These are phyloP conservation scores for Ramalina intermedia DNA, from an alignment of 495 filamentous ascomycete species.

Conservation along the genomic window DNA sequence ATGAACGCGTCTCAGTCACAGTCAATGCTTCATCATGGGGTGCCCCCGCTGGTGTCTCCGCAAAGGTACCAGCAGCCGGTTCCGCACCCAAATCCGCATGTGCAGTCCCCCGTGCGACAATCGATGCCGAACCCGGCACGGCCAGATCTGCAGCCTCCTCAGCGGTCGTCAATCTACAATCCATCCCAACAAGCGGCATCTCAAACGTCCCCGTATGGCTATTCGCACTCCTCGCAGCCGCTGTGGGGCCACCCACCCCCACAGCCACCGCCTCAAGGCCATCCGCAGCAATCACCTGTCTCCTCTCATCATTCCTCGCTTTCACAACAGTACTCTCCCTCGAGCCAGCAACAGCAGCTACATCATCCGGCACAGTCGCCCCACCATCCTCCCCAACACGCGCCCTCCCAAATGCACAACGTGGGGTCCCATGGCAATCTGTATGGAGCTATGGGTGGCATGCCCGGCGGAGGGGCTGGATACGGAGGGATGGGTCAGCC, in stretches of 20 bases:
- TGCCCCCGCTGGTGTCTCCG: slow-evolving; percentile 27
- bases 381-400: slow-evolving; percentile 32
- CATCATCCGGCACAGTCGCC: slow-evolving; percentile 26
- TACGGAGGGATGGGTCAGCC: slow-evolving; percentile 21
- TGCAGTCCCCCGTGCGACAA: slow-evolving; percentile 29
- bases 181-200: slow-evolving; percentile 23
- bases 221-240: slow-evolving; percentile 30
- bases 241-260: slow-evolving; percentile 41
- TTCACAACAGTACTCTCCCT: slow-evolving; percentile 33
- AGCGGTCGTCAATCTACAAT: slow-evolving; percentile 26
- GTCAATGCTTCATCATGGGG: slow-evolving; percentile 25
- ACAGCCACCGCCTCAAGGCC: slow-evolving; percentile 24
- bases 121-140: slow-evolving; percentile 28
- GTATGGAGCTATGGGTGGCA: slow-evolving; percentile 45
- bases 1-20: slow-evolving; percentile 25
- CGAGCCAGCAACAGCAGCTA: slow-evolving; percentile 27
- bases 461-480: slow-evolving; percentile 36
- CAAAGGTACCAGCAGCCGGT: slow-evolving; percentile 16
- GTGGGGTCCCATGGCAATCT: slow-evolving; percentile 42
- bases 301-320: slow-evolving; percentile 30
- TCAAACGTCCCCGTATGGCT: slow-evolving; percentile 31
- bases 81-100: slow-evolving; percentile 22
- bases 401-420: slow-evolving; percentile 36
- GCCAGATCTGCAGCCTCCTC: slow-evolving; percentile 29
- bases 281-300: slow-evolving; percentile 37